phyloP scores from a whole-genome alignment of 352 stramenopile species.

The Pythium grandisporangium region DNA sequence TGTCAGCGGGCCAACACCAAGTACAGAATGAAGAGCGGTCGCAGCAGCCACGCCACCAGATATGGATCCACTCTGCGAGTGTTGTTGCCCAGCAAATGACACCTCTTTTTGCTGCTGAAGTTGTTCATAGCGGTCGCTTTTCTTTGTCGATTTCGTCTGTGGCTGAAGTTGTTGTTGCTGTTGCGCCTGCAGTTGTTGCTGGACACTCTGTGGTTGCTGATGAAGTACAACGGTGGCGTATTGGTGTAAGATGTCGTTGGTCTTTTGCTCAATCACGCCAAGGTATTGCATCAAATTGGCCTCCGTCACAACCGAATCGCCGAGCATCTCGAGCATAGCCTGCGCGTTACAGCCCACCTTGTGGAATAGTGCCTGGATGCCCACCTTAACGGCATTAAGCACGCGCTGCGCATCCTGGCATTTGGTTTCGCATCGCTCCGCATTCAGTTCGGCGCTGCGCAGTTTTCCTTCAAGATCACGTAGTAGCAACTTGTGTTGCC shows the following conservation, averaged over 20 bases:
- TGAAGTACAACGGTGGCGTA: conserved; percentile 49
- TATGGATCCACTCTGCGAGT: no score
- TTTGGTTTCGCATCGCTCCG: conserved; percentile 87
- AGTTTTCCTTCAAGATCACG: conserved; percentile 84
- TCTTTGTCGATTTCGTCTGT: conserved; percentile 16
- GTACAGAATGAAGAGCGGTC: conserved; percentile 47
- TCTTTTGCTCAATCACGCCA: conserved; percentile 91
- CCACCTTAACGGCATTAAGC: conserved; percentile 85
- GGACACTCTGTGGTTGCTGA: no score
- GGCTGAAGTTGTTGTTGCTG: no score
- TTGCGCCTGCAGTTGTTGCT: no score
- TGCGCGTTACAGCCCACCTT: conserved; percentile 79
- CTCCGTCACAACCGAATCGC: conserved; percentile 86
- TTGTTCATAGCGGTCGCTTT: conserved; percentile 24
- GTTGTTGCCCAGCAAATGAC: conserved; percentile 17
- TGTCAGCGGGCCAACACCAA: conserved; percentile 75
- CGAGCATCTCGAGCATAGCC: conserved; percentile 79
- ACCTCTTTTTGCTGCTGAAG: no score
- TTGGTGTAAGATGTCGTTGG: conserved; percentile 89
- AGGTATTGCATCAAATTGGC: conserved; percentile 94
- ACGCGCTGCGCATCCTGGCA: conserved; percentile 85
- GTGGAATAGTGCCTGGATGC: conserved; percentile 64
- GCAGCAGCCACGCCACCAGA: conserved; percentile 11
- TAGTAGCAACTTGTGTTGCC: conserved; percentile 86
- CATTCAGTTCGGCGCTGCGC: conserved; percentile 61